Percentiles rank a stretch among this genome's conserved stretches.
Evolutionary conservation across 768 basidiomycete genomes (phyloP).

Genomic region (Pisolithus microcarpus): DNA sequence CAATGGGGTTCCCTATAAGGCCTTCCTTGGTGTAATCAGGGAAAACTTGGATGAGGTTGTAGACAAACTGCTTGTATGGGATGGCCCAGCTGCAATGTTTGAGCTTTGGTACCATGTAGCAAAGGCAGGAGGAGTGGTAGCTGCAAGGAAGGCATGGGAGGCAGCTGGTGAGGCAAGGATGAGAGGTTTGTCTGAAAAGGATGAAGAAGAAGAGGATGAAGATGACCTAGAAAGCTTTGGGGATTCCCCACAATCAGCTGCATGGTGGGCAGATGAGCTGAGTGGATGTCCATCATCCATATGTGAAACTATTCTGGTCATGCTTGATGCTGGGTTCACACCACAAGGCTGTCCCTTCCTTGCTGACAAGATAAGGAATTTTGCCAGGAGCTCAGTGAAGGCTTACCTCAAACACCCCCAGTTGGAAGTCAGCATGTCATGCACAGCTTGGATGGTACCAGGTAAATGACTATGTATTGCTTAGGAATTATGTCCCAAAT

Average conservation of each 20-base stretch:
- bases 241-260: constrained; percentile 38
- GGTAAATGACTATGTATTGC: constrained; percentile 24
- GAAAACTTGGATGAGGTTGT: constrained; percentile 30
- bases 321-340: constrained; percentile 54
- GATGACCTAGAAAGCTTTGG: constrained; percentile 22
- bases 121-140: constrained; percentile 35
- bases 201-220: constrained; percentile 34
- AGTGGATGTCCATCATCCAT: constrained; percentile 54
- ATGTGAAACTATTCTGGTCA: constrained; percentile 52
- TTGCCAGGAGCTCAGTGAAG: constrained; percentile 41
- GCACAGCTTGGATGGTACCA: constrained; percentile 55
- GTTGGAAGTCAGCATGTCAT: constrained; percentile 51
- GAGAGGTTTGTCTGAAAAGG: constrained; percentile 35
- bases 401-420: constrained; percentile 36
- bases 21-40: constrained; percentile 36
- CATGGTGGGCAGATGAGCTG: constrained; percentile 65
- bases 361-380: constrained; percentile 44
- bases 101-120: constrained; percentile 36
- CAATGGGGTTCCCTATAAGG: constrained; percentile 44
- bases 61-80: constrained; percentile 39
- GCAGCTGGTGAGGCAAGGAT: constrained; percentile 33
- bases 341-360: constrained; percentile 45
- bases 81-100: constrained; percentile 34
- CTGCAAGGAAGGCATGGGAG: constrained; percentile 31
- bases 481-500: background rate